Evolutionary conservation across 306 rosid genomes (phyloP), one percentile per base, ranked within the genome.

Genomic region (Trifolium fragiferum): DNA sequence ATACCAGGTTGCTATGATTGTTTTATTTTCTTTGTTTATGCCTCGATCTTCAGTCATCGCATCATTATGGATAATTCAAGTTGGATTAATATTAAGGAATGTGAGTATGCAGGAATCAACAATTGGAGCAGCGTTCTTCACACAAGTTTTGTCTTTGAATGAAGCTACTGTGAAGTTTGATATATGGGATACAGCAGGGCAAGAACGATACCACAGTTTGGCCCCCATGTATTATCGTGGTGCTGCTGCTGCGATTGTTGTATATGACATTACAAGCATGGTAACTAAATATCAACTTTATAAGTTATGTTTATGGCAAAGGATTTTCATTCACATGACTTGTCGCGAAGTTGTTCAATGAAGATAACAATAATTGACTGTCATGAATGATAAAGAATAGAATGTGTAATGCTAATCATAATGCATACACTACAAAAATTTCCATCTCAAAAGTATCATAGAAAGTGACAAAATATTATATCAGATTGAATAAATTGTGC

Each of bases 191-290:
- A 92, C 97, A 3, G 97, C 97, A 47, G 97, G 97, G 37, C 97
- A 92, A 66, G 97, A 92, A 64, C 58, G 97, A 23, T 92, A 92
- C 82, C 97, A 92, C 66, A 92, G 97, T 80, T 83, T 92, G 84
- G 97, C 97, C 75, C 97, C 97, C n/a, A 92, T 92, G 97, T 92
- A 92, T 66, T 92, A 92, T 74, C 93, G 97, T 0, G 97, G 97
- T 43, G 96, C 97, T 10, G 96, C 97, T 25, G 93, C 97, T 3
- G 92, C 97, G 8, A 85, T 92, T 15, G 89, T 92, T 64, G 92
- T 92, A 1, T 92, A 92, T 40, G 97, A 92, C 76, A 82, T 90
- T 73, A 86, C 97, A 69, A 86, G 84, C 87, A 84, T 73, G 84
- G 87, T 84, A 80, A 69, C 19, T 46, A 19, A 21, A 60, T 58